Conservation (phyloP, 805 yeast genomes). For the Candida coquimbonensis region DNA sequence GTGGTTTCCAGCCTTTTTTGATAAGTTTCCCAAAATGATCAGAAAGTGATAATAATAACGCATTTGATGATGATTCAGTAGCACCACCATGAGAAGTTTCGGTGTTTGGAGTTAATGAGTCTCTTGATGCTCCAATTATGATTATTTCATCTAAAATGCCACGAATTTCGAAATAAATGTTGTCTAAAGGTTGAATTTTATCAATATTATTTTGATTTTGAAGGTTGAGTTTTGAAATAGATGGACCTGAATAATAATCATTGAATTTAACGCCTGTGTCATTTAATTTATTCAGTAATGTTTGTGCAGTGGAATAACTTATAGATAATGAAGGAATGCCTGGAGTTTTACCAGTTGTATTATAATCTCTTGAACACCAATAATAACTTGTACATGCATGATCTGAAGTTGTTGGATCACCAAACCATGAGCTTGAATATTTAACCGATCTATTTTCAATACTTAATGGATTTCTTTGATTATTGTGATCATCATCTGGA, state of each 20-base stretch:
- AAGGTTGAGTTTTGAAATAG: not conserved
- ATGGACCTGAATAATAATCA: not conserved
- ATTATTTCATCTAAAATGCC: constrained; percentile 51
- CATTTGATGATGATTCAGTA: constrained; percentile 4
- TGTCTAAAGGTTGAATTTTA: constrained; percentile 36
- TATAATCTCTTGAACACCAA: constrained; percentile 5
- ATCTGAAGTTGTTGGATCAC: constrained; percentile 77
- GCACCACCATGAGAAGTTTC: not conserved
- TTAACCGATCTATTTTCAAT: constrained; percentile 59
- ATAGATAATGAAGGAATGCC: constrained; percentile 49
- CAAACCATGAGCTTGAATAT: constrained; percentile 53
- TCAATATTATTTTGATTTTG: constrained; percentile 28
- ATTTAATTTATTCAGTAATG: not conserved
- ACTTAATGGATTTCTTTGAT: constrained; percentile 22
- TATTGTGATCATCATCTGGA: constrained; percentile 45
- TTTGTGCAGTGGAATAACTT: constrained; percentile 25
- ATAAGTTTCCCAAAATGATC: constrained; percentile 40
- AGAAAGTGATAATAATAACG: constrained; percentile 36
- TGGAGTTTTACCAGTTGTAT: constrained; percentile 32
- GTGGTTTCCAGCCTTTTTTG: constrained; percentile 60
- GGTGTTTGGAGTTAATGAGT: constrained; percentile 26
- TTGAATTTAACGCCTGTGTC: not conserved
- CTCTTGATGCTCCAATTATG: constrained; percentile 50
- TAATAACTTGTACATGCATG: constrained; percentile 41
- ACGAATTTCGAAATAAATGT: constrained; percentile 47